A percentile compares a stretch with the other conserved stretches of the same genome.
Conservation (phyloP, 805 yeast species). For the Ogataea methylovora region DNA sequence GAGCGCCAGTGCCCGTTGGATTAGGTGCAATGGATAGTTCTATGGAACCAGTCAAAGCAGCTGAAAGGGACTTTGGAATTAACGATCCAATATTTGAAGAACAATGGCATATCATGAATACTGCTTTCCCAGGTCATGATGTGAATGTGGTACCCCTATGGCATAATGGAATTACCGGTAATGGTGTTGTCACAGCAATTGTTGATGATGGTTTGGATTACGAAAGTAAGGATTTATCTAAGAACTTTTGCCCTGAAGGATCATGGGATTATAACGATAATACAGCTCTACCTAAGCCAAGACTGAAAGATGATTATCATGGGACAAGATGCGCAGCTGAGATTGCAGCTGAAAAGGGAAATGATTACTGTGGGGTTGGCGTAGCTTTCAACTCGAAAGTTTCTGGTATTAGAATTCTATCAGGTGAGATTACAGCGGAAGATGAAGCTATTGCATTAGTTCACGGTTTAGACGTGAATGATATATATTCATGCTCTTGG, state of each 20-base stretch:
- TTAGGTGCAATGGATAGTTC: conserved; percentile 28
- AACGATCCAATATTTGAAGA: conserved; percentile 73
- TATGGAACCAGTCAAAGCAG: conserved; percentile 36
- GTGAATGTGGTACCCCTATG: conserved; percentile 83
- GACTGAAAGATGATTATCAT: conserved; percentile 76
- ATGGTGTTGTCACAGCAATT: conserved; percentile 76
- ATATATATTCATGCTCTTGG: conserved; percentile 97
- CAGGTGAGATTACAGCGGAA: conserved; percentile 71
- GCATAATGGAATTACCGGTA: conserved; percentile 75
- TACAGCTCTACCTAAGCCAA: conserved; percentile 69
- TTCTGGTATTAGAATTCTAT: conserved; percentile 82
- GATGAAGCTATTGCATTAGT: conserved; percentile 89
- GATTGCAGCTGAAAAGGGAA: conserved; percentile 77
- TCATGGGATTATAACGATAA: conserved; percentile 92
- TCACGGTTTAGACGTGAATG: conserved; percentile 74
- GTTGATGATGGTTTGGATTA: conserved; percentile 93
- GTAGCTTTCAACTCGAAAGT: conserved; percentile 87
- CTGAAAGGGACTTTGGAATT: conserved; percentile 48
- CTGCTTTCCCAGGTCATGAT: conserved; percentile 69
- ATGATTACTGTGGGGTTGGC: conserved; percentile 90
- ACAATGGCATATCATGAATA: conserved; percentile 92
- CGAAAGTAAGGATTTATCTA: conserved; percentile 63
- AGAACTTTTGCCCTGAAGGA: conserved; percentile 66
- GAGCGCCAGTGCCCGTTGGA: conserved; percentile 45
- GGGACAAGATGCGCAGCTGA: conserved; percentile 99